Evolutionary conservation across 2,329 filamentous ascomycete species (phyloP).

Genomic region (Sporothrix sp.): DNA sequence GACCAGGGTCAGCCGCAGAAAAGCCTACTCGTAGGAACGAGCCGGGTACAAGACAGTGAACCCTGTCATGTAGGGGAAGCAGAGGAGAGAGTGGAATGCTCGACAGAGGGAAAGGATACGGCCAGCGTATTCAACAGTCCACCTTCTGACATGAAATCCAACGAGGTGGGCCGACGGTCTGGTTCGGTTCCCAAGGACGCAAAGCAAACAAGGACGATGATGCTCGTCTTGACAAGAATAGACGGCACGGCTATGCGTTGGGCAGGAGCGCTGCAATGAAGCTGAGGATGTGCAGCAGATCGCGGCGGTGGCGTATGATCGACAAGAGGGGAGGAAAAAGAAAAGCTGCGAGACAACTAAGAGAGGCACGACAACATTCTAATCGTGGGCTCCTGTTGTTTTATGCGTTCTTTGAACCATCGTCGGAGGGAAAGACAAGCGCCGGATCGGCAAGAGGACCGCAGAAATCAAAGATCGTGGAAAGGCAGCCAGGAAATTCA

Average conservation of each 20-base stretch:
- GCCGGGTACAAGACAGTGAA: background rate
- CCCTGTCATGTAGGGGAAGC: background rate
- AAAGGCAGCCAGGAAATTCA: background rate
- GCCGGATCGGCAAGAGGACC: conserved; percentile 2
- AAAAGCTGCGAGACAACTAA: no score
- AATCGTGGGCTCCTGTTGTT: no score
- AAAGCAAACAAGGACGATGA: background rate
- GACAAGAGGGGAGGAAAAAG: background rate
- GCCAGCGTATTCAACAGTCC: no score
- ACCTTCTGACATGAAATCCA: no score
- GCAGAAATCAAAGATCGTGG: background rate
- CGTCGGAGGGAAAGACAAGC: background rate
- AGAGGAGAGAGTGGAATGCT: background rate
- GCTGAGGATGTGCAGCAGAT: conserved; percentile 4
- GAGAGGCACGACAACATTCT: no score
- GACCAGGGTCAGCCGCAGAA: background rate
- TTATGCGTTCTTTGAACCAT: no score
- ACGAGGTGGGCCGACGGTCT: no score
- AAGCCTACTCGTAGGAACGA: conserved; percentile 3
- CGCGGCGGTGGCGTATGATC: conserved; percentile 10
- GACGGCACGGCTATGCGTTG: background rate
- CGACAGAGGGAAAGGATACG: no score
- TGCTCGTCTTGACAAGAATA: conserved; percentile 1
- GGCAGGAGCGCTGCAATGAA: background rate
- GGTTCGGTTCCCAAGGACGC: no score